Evolutionary conservation across 768 basidiomycete genomes (phyloP).

Genomic region (Termitomyces sp.): DNA sequence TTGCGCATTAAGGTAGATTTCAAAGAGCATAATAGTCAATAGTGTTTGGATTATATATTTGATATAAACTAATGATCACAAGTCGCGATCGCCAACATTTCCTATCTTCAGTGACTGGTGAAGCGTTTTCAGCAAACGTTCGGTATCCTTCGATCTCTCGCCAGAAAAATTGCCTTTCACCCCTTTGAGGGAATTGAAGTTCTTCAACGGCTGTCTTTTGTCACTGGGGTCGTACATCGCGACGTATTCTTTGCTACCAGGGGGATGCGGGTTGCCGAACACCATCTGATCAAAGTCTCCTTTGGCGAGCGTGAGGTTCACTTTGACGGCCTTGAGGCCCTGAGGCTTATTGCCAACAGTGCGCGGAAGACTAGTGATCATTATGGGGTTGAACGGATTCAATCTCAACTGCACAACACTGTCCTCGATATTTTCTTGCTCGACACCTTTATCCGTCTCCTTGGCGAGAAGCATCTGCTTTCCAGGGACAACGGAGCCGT

Average conservation of each 20-base stretch:
- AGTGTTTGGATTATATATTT: neutral
- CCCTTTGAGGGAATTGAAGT: neutral
- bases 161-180: neutral
- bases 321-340: constrained; percentile 30
- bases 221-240: constrained; percentile 3
- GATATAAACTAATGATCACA: neutral
- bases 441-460: constrained; percentile 24
- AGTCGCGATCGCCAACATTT: neutral
- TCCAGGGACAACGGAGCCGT: constrained; percentile 1
- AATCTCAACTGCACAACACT: constrained; percentile 26
- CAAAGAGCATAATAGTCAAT: neutral
- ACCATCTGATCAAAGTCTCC: constrained; percentile 19
- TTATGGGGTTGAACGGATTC: constrained; percentile 11
- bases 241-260: constrained; percentile 47
- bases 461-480: constrained; percentile 23
- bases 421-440: constrained; percentile 12
- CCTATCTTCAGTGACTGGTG: accelerated
- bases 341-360: constrained; percentile 39
- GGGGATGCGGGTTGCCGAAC: constrained; percentile 38
- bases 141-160: neutral
- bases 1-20: neutral
- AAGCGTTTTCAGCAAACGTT: neutral
- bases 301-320: constrained; percentile 25
- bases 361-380: constrained; percentile 31
- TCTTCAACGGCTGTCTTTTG: neutral